Evolutionary conservation across 1,139 yeast species (phyloP).

Genomic region (Candida neerlandica): DNA sequence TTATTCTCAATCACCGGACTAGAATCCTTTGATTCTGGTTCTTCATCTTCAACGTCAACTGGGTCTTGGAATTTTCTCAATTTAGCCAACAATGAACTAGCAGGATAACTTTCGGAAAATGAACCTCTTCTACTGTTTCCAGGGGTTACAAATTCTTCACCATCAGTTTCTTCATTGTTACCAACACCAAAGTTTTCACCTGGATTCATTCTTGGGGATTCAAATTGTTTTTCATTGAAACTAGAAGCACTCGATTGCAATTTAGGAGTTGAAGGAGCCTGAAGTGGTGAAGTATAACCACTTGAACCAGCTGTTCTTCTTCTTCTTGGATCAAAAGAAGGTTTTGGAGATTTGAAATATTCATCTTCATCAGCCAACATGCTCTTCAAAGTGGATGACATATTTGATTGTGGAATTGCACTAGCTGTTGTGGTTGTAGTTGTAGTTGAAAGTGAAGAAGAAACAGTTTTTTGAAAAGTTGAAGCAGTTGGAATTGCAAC

Average conservation of each 20-base stretch:
- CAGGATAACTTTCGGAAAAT: constrained; percentile 11
- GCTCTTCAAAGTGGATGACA: constrained; percentile 15
- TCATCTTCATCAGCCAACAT: constrained; percentile 8
- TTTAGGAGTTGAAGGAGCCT: constrained; percentile 1
- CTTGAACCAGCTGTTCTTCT: constrained; percentile 10
- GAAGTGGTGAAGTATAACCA: not conserved
- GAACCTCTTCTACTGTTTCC: constrained; percentile 14
- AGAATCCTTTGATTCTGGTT: not conserved
- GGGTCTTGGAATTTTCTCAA: constrained; percentile 7
- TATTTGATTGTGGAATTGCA: constrained; percentile 7
- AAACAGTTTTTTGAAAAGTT: constrained; percentile 11
- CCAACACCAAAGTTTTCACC: constrained; percentile 1
- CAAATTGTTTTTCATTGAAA: not conserved
- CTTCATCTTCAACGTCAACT: constrained; percentile 6
- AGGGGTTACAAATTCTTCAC: constrained; percentile 13
- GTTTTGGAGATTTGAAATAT: constrained; percentile 6
- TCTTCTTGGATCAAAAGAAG: constrained; percentile 22
- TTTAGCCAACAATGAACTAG: constrained; percentile 14
- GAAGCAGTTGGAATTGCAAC: constrained; percentile 26
- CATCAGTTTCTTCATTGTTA: constrained; percentile 7
- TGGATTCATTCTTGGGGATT: constrained; percentile 5
- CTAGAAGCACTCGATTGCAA: constrained; percentile 6
- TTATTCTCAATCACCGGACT: constrained; percentile 6
- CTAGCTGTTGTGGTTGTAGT: not conserved
- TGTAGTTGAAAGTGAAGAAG: not conserved